Evolutionary conservation across 164 flowering plant species (phyloP), one percentile per base, ranked within the genome.

Genomic region (Liriodendron chinense): DNA sequence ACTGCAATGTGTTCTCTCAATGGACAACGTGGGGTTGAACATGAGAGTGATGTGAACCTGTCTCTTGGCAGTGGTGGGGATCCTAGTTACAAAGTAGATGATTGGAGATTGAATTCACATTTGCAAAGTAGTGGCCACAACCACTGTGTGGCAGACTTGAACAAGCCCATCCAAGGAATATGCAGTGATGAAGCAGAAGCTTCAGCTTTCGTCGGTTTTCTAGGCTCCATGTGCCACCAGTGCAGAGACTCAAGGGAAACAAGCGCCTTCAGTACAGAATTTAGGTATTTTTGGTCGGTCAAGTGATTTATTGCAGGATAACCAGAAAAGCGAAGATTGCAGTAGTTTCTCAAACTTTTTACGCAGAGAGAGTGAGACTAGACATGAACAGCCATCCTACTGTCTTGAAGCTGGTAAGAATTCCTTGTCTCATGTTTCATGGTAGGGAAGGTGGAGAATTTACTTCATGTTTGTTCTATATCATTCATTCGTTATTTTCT

Each of bases 81-180:
- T 75, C 82, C n/a, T 65, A 62, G 34, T 72, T 22, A 47, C 69
- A 73, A 69, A 63, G 81, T 70, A 65, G 83, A 80, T 80, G 79
- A 81, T 72, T 71, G 71, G 34, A 81, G 71, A 74, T 82, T 84
- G 67, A 82, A 70, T 65, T 80, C 75, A 9, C 73, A 74, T 81
- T 47, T 75, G 47, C 74, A 76, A 63, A 75, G 71, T 34, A 56
- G 50, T 67, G 43, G 1, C 23, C 13, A 61, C 73, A 72, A 64
- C 47, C 77, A 75, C 50, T 69, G 78, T 65, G 81, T 92, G 83
- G 89, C 92, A 23, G 97, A 94, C 81, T 84, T 92, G 73, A 96
- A 96, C 79, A 87, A 91, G 78, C 96, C 99, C 12, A 34, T 89
- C 75, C 83, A 80, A 72, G 78, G 64, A 56, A 49, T 23, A 4